Conservation (phyloP, 2,329 filamentous ascomycete genomes). For the Dothideomycetes sp. region DNA sequence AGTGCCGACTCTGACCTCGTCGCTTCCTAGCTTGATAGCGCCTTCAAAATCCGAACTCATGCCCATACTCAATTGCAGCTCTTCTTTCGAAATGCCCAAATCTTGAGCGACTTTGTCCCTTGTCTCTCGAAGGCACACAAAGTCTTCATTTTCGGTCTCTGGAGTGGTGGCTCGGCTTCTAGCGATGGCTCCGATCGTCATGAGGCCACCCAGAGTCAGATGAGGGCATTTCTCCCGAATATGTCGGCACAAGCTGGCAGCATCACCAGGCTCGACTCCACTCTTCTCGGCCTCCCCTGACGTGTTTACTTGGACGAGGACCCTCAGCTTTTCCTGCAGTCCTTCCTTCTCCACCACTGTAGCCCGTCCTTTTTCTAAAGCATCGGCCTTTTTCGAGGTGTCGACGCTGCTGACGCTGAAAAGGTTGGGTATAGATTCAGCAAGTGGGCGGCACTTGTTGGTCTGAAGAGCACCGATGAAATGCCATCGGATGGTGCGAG, state of each 20-base stretch:
- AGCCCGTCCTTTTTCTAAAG: constrained; percentile 66
- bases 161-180: constrained; percentile 59
- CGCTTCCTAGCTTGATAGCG: constrained; percentile 71
- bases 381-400: constrained; percentile 71
- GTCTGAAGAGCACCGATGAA: constrained; percentile 93
- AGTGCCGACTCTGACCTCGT: constrained; percentile 84
- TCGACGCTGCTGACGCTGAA: constrained; percentile 91
- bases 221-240: constrained; percentile 61
- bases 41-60: constrained; percentile 97
- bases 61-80: constrained; percentile 88
- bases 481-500: constrained; percentile 74
- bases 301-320: constrained; percentile 94
- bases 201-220: constrained; percentile 68
- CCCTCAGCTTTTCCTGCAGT: constrained; percentile 38
- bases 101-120: constrained; percentile 58
- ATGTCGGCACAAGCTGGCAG: constrained; percentile 56
- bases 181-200: constrained; percentile 96
- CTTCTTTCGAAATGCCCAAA: constrained; percentile 42
- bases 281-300: constrained; percentile 80
- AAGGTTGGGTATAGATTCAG: constrained; percentile 72
- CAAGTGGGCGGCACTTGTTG: constrained; percentile 82
- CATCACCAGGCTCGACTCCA: constrained; percentile 58
- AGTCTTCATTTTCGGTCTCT: constrained; percentile 88
- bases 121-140: constrained; percentile 55
- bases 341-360: constrained; percentile 35